phyloP scores from a whole-genome alignment of 2,329 filamentous ascomycete species.

The Ophiobolus disseminans region DNA sequence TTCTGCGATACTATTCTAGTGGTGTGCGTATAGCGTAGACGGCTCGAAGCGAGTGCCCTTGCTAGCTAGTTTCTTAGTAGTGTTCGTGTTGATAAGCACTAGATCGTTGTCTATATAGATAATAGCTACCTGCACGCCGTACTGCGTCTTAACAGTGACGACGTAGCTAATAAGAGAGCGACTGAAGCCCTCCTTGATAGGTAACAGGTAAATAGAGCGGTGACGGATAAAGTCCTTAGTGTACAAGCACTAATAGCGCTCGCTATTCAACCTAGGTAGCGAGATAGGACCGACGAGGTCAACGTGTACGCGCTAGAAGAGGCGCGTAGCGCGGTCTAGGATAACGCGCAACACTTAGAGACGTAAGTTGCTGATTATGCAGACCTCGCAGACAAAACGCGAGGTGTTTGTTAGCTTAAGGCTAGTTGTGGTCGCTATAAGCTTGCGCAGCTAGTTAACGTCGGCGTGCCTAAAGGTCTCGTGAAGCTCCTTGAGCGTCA shows the following conservation, averaged over 20 bases:
- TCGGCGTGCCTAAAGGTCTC: constrained; percentile 1
- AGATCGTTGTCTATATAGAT: constrained; percentile 1
- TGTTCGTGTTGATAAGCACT: constrained; percentile 1
- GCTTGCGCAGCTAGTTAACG: background rate
- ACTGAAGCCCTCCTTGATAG: background rate
- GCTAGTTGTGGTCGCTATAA: background rate
- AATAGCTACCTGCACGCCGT: background rate
- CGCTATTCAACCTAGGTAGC: background rate
- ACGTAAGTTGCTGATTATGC: constrained; percentile 1
- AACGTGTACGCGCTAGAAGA: background rate
- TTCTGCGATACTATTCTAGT: background rate
- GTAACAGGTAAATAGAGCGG: background rate
- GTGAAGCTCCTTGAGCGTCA: constrained; percentile 1
- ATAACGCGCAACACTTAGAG: background rate
- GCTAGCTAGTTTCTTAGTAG: background rate
- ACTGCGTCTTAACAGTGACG: background rate
- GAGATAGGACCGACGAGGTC: constrained; percentile 1
- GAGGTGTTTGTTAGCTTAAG: background rate
- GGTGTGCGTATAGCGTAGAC: constrained; percentile 1
- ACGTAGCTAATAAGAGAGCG: background rate
- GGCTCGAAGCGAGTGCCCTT: constrained; percentile 1
- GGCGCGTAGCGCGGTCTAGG: background rate
- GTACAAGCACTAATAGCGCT: background rate
- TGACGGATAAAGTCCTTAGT: background rate
- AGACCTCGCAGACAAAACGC: background rate